phyloP scores from a whole-genome alignment of 306 rosid genomes.

The Chamaecrista fasciculata region DNA sequence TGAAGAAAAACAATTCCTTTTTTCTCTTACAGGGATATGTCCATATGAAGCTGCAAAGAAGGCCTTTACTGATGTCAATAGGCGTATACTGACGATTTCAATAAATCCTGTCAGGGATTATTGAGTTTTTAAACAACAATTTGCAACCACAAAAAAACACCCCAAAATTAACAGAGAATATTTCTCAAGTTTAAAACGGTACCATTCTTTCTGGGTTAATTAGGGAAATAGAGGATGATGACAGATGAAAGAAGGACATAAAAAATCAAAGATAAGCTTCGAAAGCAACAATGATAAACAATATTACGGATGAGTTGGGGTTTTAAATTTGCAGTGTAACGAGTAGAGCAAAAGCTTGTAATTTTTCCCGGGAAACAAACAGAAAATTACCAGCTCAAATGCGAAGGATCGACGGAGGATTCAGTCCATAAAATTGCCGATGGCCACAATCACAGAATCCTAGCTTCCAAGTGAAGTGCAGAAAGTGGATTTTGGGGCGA shows the following conservation, averaged over 20 bases:
- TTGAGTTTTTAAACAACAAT: constrained; percentile 16
- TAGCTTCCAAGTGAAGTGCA: background rate
- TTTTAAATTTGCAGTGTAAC: background rate
- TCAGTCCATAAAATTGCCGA: background rate
- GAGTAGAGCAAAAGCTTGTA: background rate
- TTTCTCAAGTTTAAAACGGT: constrained; percentile 10
- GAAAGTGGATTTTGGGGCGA: too few relatives aligned
- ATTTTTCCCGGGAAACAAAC: constrained; percentile 22
- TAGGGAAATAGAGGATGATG: background rate
- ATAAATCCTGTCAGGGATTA: background rate
- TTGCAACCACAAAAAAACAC: background rate
- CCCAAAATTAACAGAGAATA: constrained; percentile 3
- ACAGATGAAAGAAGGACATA: constrained; percentile 16
- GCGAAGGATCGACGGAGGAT: background rate
- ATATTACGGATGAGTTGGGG: background rate
- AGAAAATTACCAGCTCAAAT: background rate
- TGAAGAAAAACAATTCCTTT: constrained; percentile 12
- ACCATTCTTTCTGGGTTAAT: constrained; percentile 12
- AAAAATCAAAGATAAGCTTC: constrained; percentile 17
- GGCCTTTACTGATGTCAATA: constrained; percentile 21
- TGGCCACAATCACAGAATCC: constrained; percentile 13
- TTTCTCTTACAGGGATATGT: background rate
- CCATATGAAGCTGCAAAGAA: constrained; percentile 1
- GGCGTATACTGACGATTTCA: background rate
- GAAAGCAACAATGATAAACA: background rate